Percentiles rank a stretch among this genome's conserved stretches.
phyloP scores from a whole-genome alignment of 345 rosid species.

The Camelina laxa region DNA sequence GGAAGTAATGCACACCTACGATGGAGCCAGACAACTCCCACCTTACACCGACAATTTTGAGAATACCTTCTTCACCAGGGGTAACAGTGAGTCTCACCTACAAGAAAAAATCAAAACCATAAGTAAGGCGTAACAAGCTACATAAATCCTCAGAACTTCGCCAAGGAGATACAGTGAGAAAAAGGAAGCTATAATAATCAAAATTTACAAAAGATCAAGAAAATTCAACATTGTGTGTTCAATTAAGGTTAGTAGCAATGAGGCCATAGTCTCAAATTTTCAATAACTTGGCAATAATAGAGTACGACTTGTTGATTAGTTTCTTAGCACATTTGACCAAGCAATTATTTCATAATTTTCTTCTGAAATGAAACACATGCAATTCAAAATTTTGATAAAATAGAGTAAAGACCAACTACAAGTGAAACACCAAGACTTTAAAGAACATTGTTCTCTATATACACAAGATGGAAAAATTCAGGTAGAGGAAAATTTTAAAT shows the following conservation, averaged over 20 bases:
- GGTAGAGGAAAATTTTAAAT: not conserved
- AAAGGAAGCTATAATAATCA: slow-evolving; percentile 7
- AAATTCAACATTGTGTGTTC: slow-evolving; percentile 13
- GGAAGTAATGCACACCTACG: slow-evolving; percentile 71
- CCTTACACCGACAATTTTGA: slow-evolving; percentile 84
- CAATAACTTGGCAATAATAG: slow-evolving; percentile 19
- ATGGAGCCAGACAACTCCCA: slow-evolving; percentile 91
- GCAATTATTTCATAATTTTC: not conserved
- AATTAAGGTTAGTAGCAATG: slow-evolving; percentile 20
- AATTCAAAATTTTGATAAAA: slow-evolving; percentile 19
- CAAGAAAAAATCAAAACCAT: slow-evolving; percentile 14
- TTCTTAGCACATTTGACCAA: slow-evolving; percentile 25
- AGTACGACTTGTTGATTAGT: slow-evolving; percentile 16
- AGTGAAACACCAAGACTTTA: slow-evolving; percentile 20
- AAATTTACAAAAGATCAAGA: slow-evolving; percentile 26
- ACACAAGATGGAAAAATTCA: slow-evolving; percentile 21
- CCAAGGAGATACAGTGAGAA: slow-evolving; percentile 11
- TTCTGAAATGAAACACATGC: slow-evolving; percentile 20
- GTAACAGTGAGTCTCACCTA: slow-evolving; percentile 92
- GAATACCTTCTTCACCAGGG: slow-evolving; percentile 81
- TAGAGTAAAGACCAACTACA: slow-evolving; percentile 14
- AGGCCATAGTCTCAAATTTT: slow-evolving; percentile 1
- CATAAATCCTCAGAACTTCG: slow-evolving; percentile 15
- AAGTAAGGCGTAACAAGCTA: slow-evolving; percentile 26
- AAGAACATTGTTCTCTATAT: slow-evolving; percentile 7